These are phyloP conservation scores for Cladosporium colombiae DNA, from an alignment of 2,329 filamentous ascomycete species.

Conservation along the genomic window DNA sequence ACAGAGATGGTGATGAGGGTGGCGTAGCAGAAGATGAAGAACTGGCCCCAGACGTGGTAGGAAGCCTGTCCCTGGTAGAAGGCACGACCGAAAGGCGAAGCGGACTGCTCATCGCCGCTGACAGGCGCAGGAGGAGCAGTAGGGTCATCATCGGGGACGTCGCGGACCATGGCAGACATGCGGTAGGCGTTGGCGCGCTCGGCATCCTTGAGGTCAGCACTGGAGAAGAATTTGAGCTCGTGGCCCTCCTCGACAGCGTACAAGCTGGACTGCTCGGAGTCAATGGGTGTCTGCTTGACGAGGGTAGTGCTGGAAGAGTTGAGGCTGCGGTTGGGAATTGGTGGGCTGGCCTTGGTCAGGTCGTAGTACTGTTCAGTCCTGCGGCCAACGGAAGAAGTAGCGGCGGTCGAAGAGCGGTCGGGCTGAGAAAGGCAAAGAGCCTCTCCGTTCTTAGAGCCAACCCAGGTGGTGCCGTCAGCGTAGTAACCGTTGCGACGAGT, in stretches of 20 bases:
- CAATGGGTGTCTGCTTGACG: constrained; percentile 22
- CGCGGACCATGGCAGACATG: constrained; percentile 18
- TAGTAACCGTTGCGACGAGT: constrained; percentile 51
- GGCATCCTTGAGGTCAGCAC: constrained; percentile 10
- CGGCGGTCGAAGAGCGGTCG: constrained; percentile 20
- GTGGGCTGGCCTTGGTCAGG: constrained; percentile 18
- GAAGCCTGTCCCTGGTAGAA: constrained; percentile 55
- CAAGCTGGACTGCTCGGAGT: constrained; percentile 28
- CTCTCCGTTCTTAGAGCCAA: constrained; percentile 55
- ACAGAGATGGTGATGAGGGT: constrained; percentile 49
- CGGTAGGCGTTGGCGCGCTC: constrained; percentile 18
- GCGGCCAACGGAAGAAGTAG: constrained; percentile 9
- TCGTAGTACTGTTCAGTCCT: constrained; percentile 23
- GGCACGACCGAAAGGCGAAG: constrained; percentile 56
- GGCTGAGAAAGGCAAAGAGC: constrained; percentile 47
- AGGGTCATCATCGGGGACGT: constrained; percentile 16
- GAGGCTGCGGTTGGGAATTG: constrained; percentile 23
- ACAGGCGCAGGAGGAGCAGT: background rate
- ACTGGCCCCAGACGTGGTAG: constrained; percentile 53
- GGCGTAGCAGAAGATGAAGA: constrained; percentile 54
- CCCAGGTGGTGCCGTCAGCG: constrained; percentile 50
- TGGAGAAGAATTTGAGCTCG: constrained; percentile 18
- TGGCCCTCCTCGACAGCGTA: constrained; percentile 19
- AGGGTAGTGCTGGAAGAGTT: constrained; percentile 35
- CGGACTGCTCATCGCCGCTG: constrained; percentile 23